Base-by-base conservation (phyloP, 2,329 filamentous ascomycete species). In the Waltergamsia citrina region DNA sequence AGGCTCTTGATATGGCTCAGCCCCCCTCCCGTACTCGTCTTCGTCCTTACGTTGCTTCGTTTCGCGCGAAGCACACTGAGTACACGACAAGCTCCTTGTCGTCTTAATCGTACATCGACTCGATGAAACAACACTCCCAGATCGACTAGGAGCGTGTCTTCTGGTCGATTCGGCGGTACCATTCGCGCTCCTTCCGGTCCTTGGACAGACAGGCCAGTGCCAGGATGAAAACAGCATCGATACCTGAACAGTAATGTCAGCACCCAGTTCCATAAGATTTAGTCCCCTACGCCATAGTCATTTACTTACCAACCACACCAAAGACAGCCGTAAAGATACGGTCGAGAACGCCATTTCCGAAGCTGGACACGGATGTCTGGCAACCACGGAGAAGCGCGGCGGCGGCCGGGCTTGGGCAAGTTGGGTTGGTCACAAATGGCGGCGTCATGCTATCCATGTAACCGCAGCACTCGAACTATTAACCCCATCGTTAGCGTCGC, bases 111-210 rank as follows among this genome's bases (percentile, higher is more conserved):
- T 18, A 15, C n/a, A 6, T 17, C 20, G 14, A n/a, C 15, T 30
- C 29, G 10, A 18, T 8, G 7, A 18, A 3, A 9, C 7, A 3
- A n/a, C 8, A 8, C 12, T 5, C 26, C 17, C 7, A 16, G 20
- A 9, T 7, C 33, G 67, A 56, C 40, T 55, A 57, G 42, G 62
- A 60, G 34, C 78, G 74, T 41, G 59, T 73, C 74, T 92, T 92
- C 67, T 86, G 77, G 51, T 90, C 84, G 48, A 92, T 88, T 50
- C 83, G 71, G 38, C 77, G 74, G 62, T 86, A 92, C 39, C 85
- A 70, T 57, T 83, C 78, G 49, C 76, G 74, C 63, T 92, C 85
- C 59, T 81, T 83, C 51, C 84, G 77, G 48, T 86, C 79, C 67
- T 87, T 88, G 47, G 86, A 66, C 29, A 92, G 66, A 58, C 85